Percentiles rank a stretch among this genome's conserved stretches.
Evolutionary conservation across 1,139 yeast species (phyloP).

Genomic region (Eremothecium coryli): DNA sequence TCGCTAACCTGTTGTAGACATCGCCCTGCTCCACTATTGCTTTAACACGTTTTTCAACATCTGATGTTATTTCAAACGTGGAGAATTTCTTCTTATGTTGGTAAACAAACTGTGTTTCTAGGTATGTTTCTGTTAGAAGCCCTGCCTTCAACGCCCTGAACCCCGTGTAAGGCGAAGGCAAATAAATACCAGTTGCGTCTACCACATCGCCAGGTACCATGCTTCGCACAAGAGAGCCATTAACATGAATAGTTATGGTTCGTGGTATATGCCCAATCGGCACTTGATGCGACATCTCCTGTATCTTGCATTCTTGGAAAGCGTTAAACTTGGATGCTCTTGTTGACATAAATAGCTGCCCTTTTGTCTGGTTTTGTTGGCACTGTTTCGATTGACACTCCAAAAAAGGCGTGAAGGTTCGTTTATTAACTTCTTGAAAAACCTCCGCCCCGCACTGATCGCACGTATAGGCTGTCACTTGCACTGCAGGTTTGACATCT

Average conservation of each 20-base stretch:
- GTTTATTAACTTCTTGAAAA: constrained; percentile 85
- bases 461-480: constrained; percentile 92
- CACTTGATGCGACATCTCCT: constrained; percentile 91
- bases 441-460: constrained; percentile 96
- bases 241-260: constrained; percentile 70
- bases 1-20: constrained; percentile 70
- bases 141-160: constrained; percentile 90
- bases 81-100: constrained; percentile 90
- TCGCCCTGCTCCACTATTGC: constrained; percentile 51
- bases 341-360: constrained; percentile 85
- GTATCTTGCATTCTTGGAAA: constrained; percentile 91
- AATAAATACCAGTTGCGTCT: constrained; percentile 81
- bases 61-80: constrained; percentile 48
- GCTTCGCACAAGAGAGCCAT: constrained; percentile 80
- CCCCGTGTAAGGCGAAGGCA: constrained; percentile 95
- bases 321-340: constrained; percentile 93
- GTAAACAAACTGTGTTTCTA: constrained; percentile 76
- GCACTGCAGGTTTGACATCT: constrained; percentile 88
- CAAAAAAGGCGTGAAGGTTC: constrained; percentile 71
- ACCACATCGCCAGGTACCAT: constrained; percentile 93
- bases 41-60: constrained; percentile 46
- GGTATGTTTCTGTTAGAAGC: constrained; percentile 81
- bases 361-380: constrained; percentile 67
- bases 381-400: constrained; percentile 86
- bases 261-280: constrained; percentile 98